Evolutionary conservation across 306 rosid species (phyloP), one percentile per base, ranked within the genome.

Genomic region (Vachellia collinsii): DNA sequence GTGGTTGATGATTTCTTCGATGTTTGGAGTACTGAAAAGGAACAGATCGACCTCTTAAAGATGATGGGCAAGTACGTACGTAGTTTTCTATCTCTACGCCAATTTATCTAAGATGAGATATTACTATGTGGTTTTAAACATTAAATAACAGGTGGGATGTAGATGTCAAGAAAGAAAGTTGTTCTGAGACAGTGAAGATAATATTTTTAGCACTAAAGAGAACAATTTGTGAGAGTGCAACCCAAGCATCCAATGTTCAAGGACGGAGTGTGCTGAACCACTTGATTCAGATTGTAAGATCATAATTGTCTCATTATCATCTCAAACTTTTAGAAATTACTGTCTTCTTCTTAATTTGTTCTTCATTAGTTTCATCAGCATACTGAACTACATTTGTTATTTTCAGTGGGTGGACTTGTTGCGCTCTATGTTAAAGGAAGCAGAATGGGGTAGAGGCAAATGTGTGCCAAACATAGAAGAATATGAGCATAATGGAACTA

Each of bases 1-100:
- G 89, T 85, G 42, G 83, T 86, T 43, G 90, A 88, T 83, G 89
- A 90, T 77, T 86, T 90, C 84, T 88, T 74, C 72, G 92, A 88
- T 9, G 39, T 86, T 59, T 86, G 92, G 36, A 88, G 89, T 48
- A 88, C 89, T 53, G 84, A 86, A 81, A 88, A 83, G 80, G 92
- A 90, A 79, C 43, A 88, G 39, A 37, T 77, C 20, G 86, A 88
- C 29, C 72, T 39, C 14, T 74, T 86, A 43, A 83, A 83, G 34
- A 70, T 90, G 75, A 66, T 88, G 11, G 80, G 86, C 76, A 88
- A 88, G 94, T 90, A 79, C 5, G 77, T 63, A 0, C 0, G 25
- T 12, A n/a, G n/a, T n/a, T n/a, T n/a, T n/a, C n/a, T n/a, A n/a
- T n/a, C n/a, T n/a, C n/a, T n/a, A n/a, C n/a, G n/a, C n/a, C n/a